Evolutionary conservation across 495 filamentous ascomycete genomes (phyloP), one percentile per base, ranked within the genome.

Genomic region (Tuber melanosporum): DNA sequence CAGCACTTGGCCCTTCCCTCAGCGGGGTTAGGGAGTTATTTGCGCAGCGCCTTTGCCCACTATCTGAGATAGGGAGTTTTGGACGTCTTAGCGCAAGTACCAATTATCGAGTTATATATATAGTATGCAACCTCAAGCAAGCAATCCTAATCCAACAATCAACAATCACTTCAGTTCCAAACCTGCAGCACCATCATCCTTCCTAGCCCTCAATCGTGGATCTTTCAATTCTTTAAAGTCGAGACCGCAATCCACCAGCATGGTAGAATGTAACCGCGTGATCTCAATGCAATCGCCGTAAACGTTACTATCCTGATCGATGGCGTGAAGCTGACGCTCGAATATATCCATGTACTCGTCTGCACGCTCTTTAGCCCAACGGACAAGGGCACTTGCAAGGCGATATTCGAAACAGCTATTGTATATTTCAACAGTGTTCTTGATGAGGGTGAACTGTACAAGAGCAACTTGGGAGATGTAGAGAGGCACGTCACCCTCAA

Each of bases 381-480:
- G 94, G 72, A 99, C 94, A 80, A 93, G 94, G 6, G 94, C 93
- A 79, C 92, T 95, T 86, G 92, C 94, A 88, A 95, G 92, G 36
- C 89, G 85, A 36, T 91, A 87, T 5, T 94, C 92, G 83, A 98
- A 99, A 83, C 94, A 97, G 77, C 90, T 87, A 83, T 97, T 93
- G 83, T 94, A 98, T 81, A 92, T 93, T 82, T 87, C 89, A 77
- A 97, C 90, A 9, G 95, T 97, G 84, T 97, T 97, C 73, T 91
- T 90, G 84, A 98, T 96, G 78, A 97, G 89, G 43, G 91, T 92
- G 87, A 99, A 99, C 84, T 97, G 97, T 73, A 98, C 94, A 78
- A 92, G 97, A 5, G 95, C 95, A n/a, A 99, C 88, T 83, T 97
- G 92, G 86, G 92, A 97, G 81, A 98, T 94, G 85, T 99, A 98